Evolutionary conservation across 345 rosid species (phyloP), one percentile per base, ranked within the genome.

Genomic region (Streptanthus diversifolius): DNA sequence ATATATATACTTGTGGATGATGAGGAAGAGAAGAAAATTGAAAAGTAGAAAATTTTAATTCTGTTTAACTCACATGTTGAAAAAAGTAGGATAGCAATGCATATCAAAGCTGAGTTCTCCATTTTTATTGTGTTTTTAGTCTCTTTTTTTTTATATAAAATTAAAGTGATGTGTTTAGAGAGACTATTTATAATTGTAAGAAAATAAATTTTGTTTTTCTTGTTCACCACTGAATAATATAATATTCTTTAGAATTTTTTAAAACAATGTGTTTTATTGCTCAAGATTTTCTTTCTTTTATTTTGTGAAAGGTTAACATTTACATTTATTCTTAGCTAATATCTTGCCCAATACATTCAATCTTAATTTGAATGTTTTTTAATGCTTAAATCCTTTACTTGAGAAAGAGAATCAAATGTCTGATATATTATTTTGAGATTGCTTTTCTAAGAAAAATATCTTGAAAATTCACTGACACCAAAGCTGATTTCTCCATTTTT

Each of bases 401-500:
- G 4, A 11, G 10, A n/a, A 29, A 49, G 59, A 54, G 59, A 29
- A 51, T 51, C 32, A 25, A 12, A 7, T 24, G 56, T 24, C 8
- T 33, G 13, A 24, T 51, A 25, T 51, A 13, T 8, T 5, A 24
- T 7, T 22, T 12, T 51, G 9, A 12, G 29, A 24, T 24, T 25
- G 3, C 32, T 21, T 25, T 25, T 2, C 4, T 25, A 1, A 22
- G 5, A 7, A 32, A 32, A 32, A 32, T 32, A 32, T 32, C 1
- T 32, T 1, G 7, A 32, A 32, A 7, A 8, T 35, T 35, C 37
- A 35, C 12, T 35, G 37, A 35, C 12, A 12, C 37, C 22, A 39
- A 51, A 5, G 62, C 69, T 19, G 60, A 18, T 51, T 61, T 71
- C 75, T 49, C 32, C 67, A 63, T 63, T 56, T 41, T 54, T 56